Evolutionary conservation across 192 early-diverging fungal genomes (phyloP).

Genomic region (Coemansia sp.): DNA sequence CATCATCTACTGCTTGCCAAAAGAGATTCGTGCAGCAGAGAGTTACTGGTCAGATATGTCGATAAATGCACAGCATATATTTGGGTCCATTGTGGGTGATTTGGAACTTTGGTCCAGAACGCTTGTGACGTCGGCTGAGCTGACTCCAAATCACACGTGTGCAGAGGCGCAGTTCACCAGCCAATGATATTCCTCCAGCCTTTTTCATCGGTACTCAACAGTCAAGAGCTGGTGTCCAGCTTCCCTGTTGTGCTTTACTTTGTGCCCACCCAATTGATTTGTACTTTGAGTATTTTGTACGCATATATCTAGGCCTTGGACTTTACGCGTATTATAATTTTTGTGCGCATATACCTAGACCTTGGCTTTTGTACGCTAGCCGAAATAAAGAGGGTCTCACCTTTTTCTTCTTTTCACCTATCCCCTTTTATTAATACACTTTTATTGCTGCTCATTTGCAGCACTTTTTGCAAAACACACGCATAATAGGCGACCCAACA

Average conservation of each 20-base stretch:
- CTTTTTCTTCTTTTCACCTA: not conserved
- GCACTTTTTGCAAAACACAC: not conserved
- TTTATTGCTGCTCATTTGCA: not conserved
- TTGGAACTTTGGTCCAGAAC: too few species aligned
- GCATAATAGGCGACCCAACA: not conserved
- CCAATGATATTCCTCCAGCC: not conserved
- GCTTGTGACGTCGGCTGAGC: not conserved
- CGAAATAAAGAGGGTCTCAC: not conserved
- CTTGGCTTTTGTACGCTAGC: not conserved
- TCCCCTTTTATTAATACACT: not conserved
- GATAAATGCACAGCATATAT: too few species aligned
- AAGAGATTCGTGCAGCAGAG: too few species aligned
- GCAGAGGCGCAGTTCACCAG: not conserved
- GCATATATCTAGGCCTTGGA: too few species aligned
- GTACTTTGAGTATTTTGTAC: too few species aligned
- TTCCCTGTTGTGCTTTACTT: not conserved
- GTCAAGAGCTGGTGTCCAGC: not conserved
- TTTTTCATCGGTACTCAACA: not conserved
- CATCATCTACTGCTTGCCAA: too few species aligned
- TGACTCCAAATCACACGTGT: not conserved
- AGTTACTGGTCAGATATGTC: too few species aligned
- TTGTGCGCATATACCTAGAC: too few species aligned
- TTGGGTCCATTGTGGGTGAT: too few species aligned
- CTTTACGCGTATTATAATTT: too few species aligned
- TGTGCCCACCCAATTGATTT: too few species aligned